Conservation (phyloP, 2,329 filamentous ascomycete genomes). For the Pseudocercospora eumusae region DNA sequence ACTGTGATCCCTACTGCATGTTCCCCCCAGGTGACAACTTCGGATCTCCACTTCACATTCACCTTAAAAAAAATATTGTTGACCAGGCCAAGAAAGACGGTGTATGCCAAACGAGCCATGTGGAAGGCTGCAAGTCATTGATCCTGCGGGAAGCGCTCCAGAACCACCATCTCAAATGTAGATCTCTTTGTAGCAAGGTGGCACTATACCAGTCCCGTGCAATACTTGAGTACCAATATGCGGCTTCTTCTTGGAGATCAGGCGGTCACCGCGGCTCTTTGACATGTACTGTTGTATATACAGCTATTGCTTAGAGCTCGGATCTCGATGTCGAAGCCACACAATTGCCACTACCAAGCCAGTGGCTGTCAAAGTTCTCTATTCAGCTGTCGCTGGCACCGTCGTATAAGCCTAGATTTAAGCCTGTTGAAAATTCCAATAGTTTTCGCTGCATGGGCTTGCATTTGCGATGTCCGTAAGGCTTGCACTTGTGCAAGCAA, state of each 20-base stretch:
- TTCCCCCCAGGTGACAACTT: background rate
- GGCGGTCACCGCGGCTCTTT: slow-evolving; percentile 2
- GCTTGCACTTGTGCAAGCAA: background rate
- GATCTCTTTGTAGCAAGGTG: background rate
- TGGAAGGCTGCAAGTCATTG: slow-evolving; percentile 1
- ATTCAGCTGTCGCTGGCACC: background rate
- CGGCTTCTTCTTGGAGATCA: background rate
- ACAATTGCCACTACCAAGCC: background rate
- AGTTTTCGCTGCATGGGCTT: background rate
- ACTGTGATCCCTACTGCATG: background rate
- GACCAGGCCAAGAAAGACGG: slow-evolving; percentile 1
- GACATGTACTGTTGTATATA: background rate
- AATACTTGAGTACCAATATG: slow-evolving; percentile 1
- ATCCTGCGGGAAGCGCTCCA: background rate
- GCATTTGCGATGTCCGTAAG: background rate
- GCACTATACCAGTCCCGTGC: background rate
- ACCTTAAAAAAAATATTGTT: background rate
- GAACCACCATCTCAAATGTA: background rate
- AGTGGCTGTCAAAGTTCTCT: slow-evolving; percentile 3
- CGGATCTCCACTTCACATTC: slow-evolving; percentile 3
- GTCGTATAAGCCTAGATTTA: background rate
- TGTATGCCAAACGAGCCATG: background rate
- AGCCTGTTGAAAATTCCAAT: slow-evolving; percentile 1
- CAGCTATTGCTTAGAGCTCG: background rate
- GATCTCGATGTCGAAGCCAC: background rate